Evolutionary conservation across 2,329 filamentous ascomycete genomes (phyloP).

Genomic region (Nothophoma quercina): DNA sequence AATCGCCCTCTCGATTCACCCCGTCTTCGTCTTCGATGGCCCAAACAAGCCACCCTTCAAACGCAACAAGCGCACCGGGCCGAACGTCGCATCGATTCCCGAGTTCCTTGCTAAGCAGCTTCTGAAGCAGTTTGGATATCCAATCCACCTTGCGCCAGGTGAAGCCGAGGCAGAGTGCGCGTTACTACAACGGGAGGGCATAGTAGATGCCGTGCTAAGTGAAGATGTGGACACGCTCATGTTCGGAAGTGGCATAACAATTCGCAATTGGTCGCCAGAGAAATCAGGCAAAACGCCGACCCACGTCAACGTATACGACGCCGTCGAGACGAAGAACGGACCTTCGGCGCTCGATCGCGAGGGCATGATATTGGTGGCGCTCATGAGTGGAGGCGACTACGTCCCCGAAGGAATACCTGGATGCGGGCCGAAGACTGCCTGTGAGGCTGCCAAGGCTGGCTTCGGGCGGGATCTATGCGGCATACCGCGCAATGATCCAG

Average conservation of each 20-base stretch:
- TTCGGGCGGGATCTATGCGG: constrained; percentile 80
- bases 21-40: constrained; percentile 90
- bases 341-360: constrained; percentile 75
- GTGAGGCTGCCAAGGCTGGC: constrained; percentile 86
- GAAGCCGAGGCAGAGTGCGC: constrained; percentile 98
- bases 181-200: constrained; percentile 76
- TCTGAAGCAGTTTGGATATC: constrained; percentile 84
- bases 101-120: constrained; percentile 82
- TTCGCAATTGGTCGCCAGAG: constrained; percentile 86
- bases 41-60: constrained; percentile 87
- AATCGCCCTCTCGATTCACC: constrained; percentile 78
- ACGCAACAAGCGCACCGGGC: constrained; percentile 76
- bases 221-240: constrained; percentile 98
- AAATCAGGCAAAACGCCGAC: constrained; percentile 75
- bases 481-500: constrained; percentile 66
- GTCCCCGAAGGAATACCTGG: constrained; percentile 85
- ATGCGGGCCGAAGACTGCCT: constrained; percentile 87
- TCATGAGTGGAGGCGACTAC: constrained; percentile 97
- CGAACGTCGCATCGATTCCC: constrained; percentile 70
- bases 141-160: constrained; percentile 84
- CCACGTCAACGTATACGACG: constrained; percentile 84
- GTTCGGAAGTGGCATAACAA: constrained; percentile 84
- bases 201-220: constrained; percentile 83
- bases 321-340: constrained; percentile 61
- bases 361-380: constrained; percentile 90